Evolutionary conservation across 768 basidiomycete species (phyloP).

Genomic region (Lentinula boryana): DNA sequence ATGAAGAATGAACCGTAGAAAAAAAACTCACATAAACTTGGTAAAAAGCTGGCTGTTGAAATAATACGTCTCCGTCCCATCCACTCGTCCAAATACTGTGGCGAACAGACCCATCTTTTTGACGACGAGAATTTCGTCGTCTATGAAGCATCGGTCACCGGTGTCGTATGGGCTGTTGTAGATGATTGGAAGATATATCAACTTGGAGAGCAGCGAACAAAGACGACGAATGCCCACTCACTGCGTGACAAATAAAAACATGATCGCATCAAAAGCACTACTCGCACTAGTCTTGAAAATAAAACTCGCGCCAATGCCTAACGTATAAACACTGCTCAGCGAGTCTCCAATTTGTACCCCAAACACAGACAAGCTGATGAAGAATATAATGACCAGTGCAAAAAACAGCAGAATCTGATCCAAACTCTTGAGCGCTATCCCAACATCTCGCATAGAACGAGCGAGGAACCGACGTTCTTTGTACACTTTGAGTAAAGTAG

Average conservation of each 20-base stretch:
- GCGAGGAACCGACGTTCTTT: constrained; percentile 74
- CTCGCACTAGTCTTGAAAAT: constrained; percentile 74
- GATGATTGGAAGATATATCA: no score
- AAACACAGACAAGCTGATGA: constrained; percentile 70
- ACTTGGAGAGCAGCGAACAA: not conserved
- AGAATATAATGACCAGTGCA: constrained; percentile 60
- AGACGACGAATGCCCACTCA: constrained; percentile 28
- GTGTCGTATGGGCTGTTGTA: constrained; percentile 66
- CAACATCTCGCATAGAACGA: constrained; percentile 72
- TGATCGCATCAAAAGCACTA: constrained; percentile 71
- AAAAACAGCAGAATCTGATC: constrained; percentile 59
- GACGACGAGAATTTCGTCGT: constrained; percentile 66
- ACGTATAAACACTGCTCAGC: constrained; percentile 66
- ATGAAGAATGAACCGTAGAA: not conserved
- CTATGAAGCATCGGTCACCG: constrained; percentile 77
- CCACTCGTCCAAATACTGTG: constrained; percentile 64
- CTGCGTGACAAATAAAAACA: constrained; percentile 83
- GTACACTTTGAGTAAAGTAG: constrained; percentile 61
- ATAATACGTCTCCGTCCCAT: constrained; percentile 78
- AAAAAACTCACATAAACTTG: constrained; percentile 59
- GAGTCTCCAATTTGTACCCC: constrained; percentile 59
- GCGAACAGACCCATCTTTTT: constrained; percentile 81
- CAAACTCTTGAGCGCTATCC: constrained; percentile 58
- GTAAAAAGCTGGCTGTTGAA: constrained; percentile 73
- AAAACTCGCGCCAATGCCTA: constrained; percentile 72